Percentiles rank a stretch among this genome's conserved stretches.
Conservation (phyloP, 2,329 filamentous ascomycete species). For the Purpureocillium takamizusanense region DNA sequence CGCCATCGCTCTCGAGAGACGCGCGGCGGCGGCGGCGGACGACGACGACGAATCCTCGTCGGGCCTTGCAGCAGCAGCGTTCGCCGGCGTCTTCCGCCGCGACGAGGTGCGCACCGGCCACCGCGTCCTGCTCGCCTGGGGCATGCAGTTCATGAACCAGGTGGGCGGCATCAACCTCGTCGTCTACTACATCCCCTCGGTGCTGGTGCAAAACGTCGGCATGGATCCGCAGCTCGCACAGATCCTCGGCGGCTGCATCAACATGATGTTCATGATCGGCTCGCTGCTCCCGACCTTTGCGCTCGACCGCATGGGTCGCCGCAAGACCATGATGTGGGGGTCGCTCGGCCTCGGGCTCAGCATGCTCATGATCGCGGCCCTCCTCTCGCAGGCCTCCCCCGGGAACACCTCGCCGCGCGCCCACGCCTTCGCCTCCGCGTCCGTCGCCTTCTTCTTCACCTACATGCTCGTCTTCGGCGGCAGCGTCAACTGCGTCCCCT, state of each 20-base stretch:
- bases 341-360: conserved; percentile 20
- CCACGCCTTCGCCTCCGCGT: conserved; percentile 12
- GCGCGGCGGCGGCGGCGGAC: conserved; percentile 8
- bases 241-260: conserved; percentile 25
- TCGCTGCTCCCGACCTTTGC: conserved; percentile 22
- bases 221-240: conserved; percentile 17
- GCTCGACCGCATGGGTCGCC: conserved; percentile 26
- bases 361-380: conserved; percentile 27
- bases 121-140: conserved; percentile 35
- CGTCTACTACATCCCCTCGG: conserved; percentile 24
- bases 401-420: neutral
- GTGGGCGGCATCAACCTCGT: conserved; percentile 37
- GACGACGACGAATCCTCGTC: too few species aligned
- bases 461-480: conserved; percentile 10
- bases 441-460: conserved; percentile 27
- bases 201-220: conserved; percentile 23
- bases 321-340: conserved; percentile 34
- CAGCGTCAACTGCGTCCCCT: conserved; percentile 23
- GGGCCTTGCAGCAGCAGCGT: conserved; percentile 16
- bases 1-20: conserved; percentile 28
- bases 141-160: conserved; percentile 41
- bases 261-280: conserved; percentile 29
- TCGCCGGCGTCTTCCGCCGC: conserved; percentile 31
- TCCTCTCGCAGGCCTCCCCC: conserved; percentile 15
- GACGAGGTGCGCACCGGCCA: conserved; percentile 32